Evolutionary conservation across 1,284 basidiomycete species (phyloP), one percentile per base, ranked within the genome.

Genomic region (Fomitopsis betulina): DNA sequence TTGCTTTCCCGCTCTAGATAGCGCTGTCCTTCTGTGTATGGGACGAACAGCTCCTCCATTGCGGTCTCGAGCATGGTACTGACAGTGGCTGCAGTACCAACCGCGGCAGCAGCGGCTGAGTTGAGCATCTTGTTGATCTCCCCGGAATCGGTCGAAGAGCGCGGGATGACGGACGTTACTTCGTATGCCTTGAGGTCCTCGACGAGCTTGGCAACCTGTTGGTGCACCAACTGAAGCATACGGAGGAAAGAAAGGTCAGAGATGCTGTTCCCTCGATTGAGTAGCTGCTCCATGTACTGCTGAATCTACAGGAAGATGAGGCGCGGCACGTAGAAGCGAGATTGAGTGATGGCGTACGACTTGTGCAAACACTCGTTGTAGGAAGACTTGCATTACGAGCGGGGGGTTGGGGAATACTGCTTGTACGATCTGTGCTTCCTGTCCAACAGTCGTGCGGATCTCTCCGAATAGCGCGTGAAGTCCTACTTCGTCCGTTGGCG

Each of bases 331-430:
- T 37, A 32, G 17, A 21, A 6, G 23, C 23, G 30, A 32, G 8
- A 17, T 9, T 5, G n/a, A 8, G 9, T 42, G 33, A 32, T 3
- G 40, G 73, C 89, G 67, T 68, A 96, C 94, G 23, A 96, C 94
- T 78, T 99, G 97, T 0, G 96, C 96, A 74, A 99, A 99, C 0
- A 99, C 94, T 39, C 97, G 83, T 71, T 98, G 97, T 42, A 99
- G 74, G 74, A 99, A 99, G 7, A 98, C 96, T 73, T 98, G 94
- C 94, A 99, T 96, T 15, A 99, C 97, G n/a, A 94, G 84, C 9
- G 91, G 85, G 10, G 97, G 96, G 64, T 95, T 95, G 0, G 97
- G 97, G 72, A 99, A 99, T 4, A 99, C 97, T 1, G 95, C 97
- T 70, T 96, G 95, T 47, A 99, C 96, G 60, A 99, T 99, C 70